Conservation (phyloP, 2,329 filamentous ascomycete species). For the Elsinoe necatrix region DNA sequence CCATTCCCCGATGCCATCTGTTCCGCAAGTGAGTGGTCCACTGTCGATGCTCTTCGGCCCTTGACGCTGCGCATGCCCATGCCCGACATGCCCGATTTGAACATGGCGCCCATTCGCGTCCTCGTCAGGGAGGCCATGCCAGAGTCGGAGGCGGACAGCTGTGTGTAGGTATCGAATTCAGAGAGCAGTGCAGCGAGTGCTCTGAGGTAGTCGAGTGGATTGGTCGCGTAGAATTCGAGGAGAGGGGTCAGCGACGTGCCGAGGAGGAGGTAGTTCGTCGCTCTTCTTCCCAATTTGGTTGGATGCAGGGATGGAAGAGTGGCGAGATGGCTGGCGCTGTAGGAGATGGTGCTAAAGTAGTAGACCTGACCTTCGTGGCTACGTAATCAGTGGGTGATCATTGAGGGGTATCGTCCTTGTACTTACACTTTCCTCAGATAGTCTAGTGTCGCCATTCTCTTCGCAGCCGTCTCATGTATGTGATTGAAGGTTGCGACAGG, state of each 20-base stretch:
- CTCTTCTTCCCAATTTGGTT: constrained; percentile 76
- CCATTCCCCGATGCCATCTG: constrained; percentile 23
- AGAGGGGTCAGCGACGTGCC: constrained; percentile 85
- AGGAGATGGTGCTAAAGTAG: constrained; percentile 97
- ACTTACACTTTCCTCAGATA: constrained; percentile 86
- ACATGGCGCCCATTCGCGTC: constrained; percentile 57
- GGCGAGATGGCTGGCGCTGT: constrained; percentile 70
- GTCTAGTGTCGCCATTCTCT: constrained; percentile 87
- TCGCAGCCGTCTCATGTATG: constrained; percentile 78
- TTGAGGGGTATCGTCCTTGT: neutral
- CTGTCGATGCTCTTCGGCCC: constrained; percentile 47
- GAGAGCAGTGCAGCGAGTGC: constrained; percentile 74
- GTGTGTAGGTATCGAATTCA: constrained; percentile 92
- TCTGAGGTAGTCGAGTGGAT: constrained; percentile 75
- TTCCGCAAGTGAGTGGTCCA: constrained; percentile 48
- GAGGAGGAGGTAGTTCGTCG: constrained; percentile 87
- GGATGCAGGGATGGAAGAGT: constrained; percentile 80
- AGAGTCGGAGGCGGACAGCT: constrained; percentile 63
- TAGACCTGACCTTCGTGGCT: constrained; percentile 91
- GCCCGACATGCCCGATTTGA: constrained; percentile 36
- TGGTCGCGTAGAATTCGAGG: constrained; percentile 75
- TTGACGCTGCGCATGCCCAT: constrained; percentile 29
- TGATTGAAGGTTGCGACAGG: constrained; percentile 53
- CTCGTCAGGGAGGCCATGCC: constrained; percentile 62
- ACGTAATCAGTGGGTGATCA: constrained; percentile 16